Base-by-base conservation (phyloP, 805 yeast species). In the Wickerhamomyces ciferrii region DNA sequence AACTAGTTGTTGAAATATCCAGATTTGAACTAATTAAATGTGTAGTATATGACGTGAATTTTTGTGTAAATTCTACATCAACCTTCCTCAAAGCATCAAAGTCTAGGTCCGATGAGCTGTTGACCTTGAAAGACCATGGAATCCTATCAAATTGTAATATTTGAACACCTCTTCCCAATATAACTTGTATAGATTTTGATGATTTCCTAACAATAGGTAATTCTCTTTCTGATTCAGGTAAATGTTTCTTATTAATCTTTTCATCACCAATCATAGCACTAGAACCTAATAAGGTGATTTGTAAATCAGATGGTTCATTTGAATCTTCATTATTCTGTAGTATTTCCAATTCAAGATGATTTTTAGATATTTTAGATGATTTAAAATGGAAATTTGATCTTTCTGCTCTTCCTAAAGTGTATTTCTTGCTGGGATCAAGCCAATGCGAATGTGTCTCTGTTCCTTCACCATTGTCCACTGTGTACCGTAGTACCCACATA, bases 21-120 rank as follows among this genome's bases (percentile, higher is more conserved):
- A 37, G n/a, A 6, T 15, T 9, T 9, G 17, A 9, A 14, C 39
- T 20, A 18, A 67, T 49, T 17, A 58, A 48, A 24, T 56, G 62
- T 17, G 61, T 56, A 1, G 70, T 66, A 18, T 51, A 44, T 19
- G 43, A 37, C 1, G 40, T 25, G 17, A 55, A 43, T 14, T 55
- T 49, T 3, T 54, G 41, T 25, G 59, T 43, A 36, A 60, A 55
- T 29, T 56, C 59, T 14, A 67, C 52, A 17, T 66, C 72, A 35
- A 62, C 17, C 2, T 51, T 54, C 36, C 53, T 52, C 32, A 66
- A 48, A 4, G 44, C 31, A 8, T 43, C 39, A 10, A 46, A 32
- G 21, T 37, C 39, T 13, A 37, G 7, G 14, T 15, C 21, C 8
- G 21, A 7, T 7, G 23, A 35, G 5, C 18, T 24, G 11, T 19